A percentile compares a stretch with the other conserved stretches of the same genome.
phyloP scores from a whole-genome alignment of 148 eudicot genomes.

The Pouteria glomerata region DNA sequence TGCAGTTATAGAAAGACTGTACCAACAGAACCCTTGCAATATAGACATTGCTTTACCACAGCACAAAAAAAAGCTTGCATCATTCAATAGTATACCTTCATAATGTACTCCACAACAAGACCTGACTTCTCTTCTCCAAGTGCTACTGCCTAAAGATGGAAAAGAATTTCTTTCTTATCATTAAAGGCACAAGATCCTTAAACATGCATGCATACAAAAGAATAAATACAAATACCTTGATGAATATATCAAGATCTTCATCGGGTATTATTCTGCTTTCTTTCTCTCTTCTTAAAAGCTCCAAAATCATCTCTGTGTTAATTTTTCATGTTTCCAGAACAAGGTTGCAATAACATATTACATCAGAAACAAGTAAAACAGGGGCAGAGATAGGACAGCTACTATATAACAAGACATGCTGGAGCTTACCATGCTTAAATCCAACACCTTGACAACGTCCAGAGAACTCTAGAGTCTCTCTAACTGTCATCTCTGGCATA shows the following conservation, averaged over 20 bases:
- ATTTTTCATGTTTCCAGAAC: conserved; percentile 4
- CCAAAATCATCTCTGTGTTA: conserved; percentile 69
- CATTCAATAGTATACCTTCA: conserved; percentile 58
- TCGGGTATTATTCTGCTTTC: conserved; percentile 61
- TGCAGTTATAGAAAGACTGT: not conserved
- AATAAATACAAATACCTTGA: conserved; percentile 50
- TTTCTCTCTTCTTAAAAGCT: conserved; percentile 81
- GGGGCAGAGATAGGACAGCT: not conserved
- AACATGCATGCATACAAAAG: not conserved
- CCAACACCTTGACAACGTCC: conserved; percentile 84
- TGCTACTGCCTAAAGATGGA: conserved; percentile 59
- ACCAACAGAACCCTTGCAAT: not conserved
- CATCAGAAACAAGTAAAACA: conserved; percentile 3
- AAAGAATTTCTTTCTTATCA: conserved; percentile 12
- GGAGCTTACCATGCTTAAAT: conserved; percentile 56
- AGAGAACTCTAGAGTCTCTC: conserved; percentile 78
- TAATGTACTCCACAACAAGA: conserved; percentile 71
- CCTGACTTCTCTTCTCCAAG: conserved; percentile 69
- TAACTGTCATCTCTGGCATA: conserved; percentile 90
- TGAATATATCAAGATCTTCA: conserved; percentile 80
- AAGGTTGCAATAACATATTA: conserved; percentile 2
- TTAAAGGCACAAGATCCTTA: not conserved
- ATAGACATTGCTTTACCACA: not conserved
- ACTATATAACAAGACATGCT: not conserved
- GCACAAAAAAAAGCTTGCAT: not conserved